phyloP scores from a whole-genome alignment of 2,329 filamentous ascomycete species.

The Aureobasidium leucospermi region DNA sequence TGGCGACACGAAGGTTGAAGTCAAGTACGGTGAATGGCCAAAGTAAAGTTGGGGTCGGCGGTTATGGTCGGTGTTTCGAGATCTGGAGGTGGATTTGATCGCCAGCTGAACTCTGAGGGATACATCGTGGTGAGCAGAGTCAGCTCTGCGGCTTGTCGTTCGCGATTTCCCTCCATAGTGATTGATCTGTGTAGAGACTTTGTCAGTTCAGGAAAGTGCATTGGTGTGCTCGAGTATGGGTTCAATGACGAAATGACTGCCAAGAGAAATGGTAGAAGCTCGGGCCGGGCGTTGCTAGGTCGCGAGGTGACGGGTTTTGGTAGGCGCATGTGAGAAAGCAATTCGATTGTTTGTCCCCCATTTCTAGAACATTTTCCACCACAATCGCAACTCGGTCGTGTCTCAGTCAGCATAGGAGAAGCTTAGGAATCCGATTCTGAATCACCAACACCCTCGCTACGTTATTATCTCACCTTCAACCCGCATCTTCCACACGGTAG shows the following conservation, averaged over 20 bases:
- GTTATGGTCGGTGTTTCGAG: neutral
- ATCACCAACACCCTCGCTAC: neutral
- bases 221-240: neutral
- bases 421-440: neutral
- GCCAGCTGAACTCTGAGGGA: constrained; percentile 18
- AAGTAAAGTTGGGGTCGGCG: constrained; percentile 9
- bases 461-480: neutral
- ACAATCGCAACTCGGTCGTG: neutral
- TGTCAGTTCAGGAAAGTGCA: neutral
- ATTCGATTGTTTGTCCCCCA: neutral
- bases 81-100: constrained; percentile 1
- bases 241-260: neutral
- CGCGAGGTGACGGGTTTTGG: constrained; percentile 6
- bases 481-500: neutral
- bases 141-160: constrained; percentile 16
- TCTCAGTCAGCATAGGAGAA: neutral
- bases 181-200: neutral
- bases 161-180: constrained; percentile 10
- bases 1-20: neutral
- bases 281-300: neutral
- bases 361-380: neutral
- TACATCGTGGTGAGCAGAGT: constrained; percentile 17
- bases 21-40: constrained; percentile 14
- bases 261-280: constrained; percentile 1
- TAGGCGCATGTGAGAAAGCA: neutral